Evolutionary conservation across 2,329 filamentous ascomycete genomes (phyloP).

Genomic region (Pyricularia grisea): DNA sequence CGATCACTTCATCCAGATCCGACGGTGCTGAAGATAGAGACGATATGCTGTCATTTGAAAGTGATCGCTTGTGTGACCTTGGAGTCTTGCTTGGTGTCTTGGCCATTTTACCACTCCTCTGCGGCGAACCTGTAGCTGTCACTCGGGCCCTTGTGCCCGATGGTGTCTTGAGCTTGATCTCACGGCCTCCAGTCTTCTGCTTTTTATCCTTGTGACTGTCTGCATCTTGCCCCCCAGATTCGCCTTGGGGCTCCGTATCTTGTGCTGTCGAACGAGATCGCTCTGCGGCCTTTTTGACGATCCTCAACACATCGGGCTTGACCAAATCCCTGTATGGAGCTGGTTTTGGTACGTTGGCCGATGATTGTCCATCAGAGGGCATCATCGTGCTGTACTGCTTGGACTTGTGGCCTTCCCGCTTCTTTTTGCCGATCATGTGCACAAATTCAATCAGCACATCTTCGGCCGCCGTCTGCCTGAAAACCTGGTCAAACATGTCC

Average conservation of each 20-base stretch:
- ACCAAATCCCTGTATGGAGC: constrained; percentile 41
- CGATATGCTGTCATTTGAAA: constrained; percentile 19
- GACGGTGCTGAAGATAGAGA: constrained; percentile 23
- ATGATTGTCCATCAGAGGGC: constrained; percentile 29
- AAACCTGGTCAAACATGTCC: constrained; percentile 48
- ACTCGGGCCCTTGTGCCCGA: constrained; percentile 9
- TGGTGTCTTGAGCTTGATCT: constrained; percentile 10
- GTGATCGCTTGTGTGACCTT: constrained; percentile 13
- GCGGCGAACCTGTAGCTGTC: not conserved
- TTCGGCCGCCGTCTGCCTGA: constrained; percentile 44
- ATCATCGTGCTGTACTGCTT: constrained; percentile 45
- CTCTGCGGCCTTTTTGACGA: constrained; percentile 10
- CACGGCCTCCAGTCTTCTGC: constrained; percentile 9
- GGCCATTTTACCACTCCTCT: constrained; percentile 6
- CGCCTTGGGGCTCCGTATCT: not conserved
- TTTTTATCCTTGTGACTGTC: constrained; percentile 24
- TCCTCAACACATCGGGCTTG: constrained; percentile 26
- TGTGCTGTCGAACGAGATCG: not conserved
- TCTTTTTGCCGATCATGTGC: constrained; percentile 40
- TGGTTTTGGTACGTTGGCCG: constrained; percentile 33
- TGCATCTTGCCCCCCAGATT: constrained; percentile 12
- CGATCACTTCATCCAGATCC: constrained; percentile 9
- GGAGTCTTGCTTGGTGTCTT: constrained; percentile 8
- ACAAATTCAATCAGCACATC: constrained; percentile 42
- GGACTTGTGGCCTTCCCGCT: constrained; percentile 45